phyloP scores from a whole-genome alignment of 148 eudicot genomes.

The Vaccinium corymbosum region DNA sequence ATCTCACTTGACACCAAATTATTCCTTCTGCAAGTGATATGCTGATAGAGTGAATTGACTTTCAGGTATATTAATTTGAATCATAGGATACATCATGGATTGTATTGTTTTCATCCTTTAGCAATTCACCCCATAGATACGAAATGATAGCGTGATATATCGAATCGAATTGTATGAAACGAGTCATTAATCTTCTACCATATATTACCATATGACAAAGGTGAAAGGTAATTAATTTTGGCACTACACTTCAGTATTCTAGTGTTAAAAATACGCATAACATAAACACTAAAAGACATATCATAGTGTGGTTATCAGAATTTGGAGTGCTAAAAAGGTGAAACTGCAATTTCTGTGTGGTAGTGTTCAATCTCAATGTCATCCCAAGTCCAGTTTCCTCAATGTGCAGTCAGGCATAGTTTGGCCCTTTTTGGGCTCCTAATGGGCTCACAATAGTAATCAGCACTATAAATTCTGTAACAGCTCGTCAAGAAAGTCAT shows the following conservation, averaged over 20 bases:
- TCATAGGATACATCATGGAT: neutral
- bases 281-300: no score
- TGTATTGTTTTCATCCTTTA: neutral
- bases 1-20: no score
- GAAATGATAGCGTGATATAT: neutral
- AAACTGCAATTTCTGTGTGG: neutral
- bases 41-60: neutral
- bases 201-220: no score
- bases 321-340: neutral
- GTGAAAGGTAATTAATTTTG: no score
- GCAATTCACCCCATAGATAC: neutral
- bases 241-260: no score
- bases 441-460: neutral
- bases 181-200: no score
- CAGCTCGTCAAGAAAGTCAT: neutral
- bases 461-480: neutral
- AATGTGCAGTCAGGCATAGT: neutral
- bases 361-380: neutral
- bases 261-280: no score
- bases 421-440: neutral
- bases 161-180: neutral
- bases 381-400: neutral
- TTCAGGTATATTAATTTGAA: neutral
- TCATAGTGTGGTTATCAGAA: no score
- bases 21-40: neutral